A percentile compares a stretch with the other conserved stretches of the same genome.
These are phyloP conservation scores for Rosa persica DNA, from an alignment of 306 rosid genomes.

Conservation along the genomic window DNA sequence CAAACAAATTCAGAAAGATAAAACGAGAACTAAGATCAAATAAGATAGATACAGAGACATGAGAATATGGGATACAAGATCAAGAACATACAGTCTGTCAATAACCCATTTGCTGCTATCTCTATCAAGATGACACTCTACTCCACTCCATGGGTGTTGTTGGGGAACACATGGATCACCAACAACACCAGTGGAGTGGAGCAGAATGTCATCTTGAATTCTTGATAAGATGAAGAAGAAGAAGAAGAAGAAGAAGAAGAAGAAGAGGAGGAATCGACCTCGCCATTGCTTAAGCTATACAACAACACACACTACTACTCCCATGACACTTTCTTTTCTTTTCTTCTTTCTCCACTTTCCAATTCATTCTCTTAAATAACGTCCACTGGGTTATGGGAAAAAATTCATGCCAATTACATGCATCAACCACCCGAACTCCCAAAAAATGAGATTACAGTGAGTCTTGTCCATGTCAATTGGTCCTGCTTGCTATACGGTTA, in stretches of 20 bases:
- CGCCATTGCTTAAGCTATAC: slow-evolving; percentile 33
- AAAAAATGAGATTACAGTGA: too few relatives aligned
- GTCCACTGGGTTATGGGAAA: too few relatives aligned
- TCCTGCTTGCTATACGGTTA: too few relatives aligned
- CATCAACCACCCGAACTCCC: too few relatives aligned
- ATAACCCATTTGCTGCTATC: slow-evolving; percentile 73
- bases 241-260: slow-evolving; percentile 32
- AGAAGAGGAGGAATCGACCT: slow-evolving; percentile 33
- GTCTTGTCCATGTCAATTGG: too few relatives aligned
- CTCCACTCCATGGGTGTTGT: slow-evolving; percentile 98
- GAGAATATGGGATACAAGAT: slow-evolving; percentile 19
- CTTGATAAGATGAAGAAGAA: background rate
- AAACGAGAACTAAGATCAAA: slow-evolving; percentile 18
- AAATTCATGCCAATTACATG: too few relatives aligned
- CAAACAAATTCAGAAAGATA: background rate
- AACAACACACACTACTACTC: slow-evolving; percentile 1
- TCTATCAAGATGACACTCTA: slow-evolving; percentile 70
- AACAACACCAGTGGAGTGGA: background rate
- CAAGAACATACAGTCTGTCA: slow-evolving; percentile 78
- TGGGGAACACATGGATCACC: slow-evolving; percentile 99
- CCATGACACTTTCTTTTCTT: slow-evolving; percentile 2
- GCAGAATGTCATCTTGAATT: too few relatives aligned
- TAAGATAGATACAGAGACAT: slow-evolving; percentile 12
- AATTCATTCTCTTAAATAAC: too few relatives aligned
- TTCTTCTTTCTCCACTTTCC: background rate